Conservation (phyloP, 306 rosid species). For the Cercis canadensis region DNA sequence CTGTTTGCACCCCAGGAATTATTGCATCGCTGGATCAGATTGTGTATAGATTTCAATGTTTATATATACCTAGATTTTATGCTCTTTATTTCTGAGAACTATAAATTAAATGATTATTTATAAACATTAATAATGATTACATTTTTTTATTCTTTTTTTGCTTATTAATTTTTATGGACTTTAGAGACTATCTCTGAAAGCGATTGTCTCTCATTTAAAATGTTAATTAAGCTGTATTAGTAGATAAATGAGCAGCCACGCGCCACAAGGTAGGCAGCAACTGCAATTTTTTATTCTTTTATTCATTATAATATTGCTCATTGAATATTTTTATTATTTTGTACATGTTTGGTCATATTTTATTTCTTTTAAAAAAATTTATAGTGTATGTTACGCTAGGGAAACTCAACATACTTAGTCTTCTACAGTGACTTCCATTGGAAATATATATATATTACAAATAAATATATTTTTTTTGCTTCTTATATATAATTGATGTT, state of each 20-base stretch:
- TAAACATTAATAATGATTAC: constrained; percentile 32
- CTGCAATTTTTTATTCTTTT: constrained; percentile 7
- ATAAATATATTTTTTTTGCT: too few relatives aligned
- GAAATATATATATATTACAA: too few relatives aligned
- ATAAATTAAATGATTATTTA: constrained; percentile 38
- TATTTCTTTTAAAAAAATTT: constrained; percentile 42
- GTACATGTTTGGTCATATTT: constrained; percentile 40
- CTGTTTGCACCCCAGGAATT: constrained; percentile 58
- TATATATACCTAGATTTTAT: constrained; percentile 84
- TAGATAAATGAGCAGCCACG: constrained; percentile 38
- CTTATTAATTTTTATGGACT: constrained; percentile 46
- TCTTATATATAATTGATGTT: not conserved
- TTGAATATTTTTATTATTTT: constrained; percentile 32
- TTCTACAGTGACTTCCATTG: too few relatives aligned
- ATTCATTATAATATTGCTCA: constrained; percentile 23
- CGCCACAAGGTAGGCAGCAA: constrained; percentile 50
- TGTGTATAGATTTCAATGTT: constrained; percentile 73
- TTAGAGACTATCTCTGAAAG: constrained; percentile 71
- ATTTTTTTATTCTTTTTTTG: constrained; percentile 28
- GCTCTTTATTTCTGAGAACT: constrained; percentile 51
- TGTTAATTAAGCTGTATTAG: constrained; percentile 45
- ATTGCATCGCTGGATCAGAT: constrained; percentile 99
- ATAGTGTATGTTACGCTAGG: constrained; percentile 34
- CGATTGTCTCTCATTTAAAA: constrained; percentile 68
- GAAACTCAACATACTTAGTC: constrained; percentile 24